These are phyloP conservation scores for Tetragonia tetragonoides DNA, from an alignment of 148 eudicot genomes.

Conservation along the genomic window DNA sequence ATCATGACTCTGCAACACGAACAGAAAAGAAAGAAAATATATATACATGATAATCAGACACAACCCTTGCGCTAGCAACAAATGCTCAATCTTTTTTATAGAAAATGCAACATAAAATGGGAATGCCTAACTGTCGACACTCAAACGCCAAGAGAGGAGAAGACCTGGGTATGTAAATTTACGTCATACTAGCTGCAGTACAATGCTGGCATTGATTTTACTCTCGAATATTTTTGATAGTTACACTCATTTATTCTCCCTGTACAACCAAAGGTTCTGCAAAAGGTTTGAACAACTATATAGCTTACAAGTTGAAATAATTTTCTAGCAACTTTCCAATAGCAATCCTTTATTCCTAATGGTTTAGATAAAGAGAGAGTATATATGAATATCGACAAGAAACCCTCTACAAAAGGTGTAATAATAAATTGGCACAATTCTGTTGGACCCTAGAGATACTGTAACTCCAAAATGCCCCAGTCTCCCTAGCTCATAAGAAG, in stretches of 20 bases:
- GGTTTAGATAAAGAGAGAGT: no score
- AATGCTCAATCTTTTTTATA: background rate
- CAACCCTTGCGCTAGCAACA: background rate
- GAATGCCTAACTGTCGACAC: background rate
- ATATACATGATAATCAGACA: background rate
- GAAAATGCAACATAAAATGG: background rate
- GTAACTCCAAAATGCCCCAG: no score
- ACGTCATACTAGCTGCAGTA: background rate
- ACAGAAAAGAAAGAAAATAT: background rate
- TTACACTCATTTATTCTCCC: background rate
- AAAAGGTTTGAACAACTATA: background rate
- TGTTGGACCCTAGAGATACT: no score
- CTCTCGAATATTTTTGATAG: background rate
- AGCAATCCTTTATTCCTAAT: no score
- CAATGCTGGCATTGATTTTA: background rate
- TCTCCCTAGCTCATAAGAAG: no score
- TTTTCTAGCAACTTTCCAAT: background rate
- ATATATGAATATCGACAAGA: no score
- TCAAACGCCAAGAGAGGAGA: background rate
- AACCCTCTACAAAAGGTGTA: no score
- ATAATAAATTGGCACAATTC: no score
- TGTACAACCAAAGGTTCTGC: background rate
- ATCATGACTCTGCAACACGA: slow-evolving; percentile 63
- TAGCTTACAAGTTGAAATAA: background rate
- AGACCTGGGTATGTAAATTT: background rate